A percentile compares a stretch with the other conserved stretches of the same genome.
Conservation (phyloP, 306 rosid species). For the Delonix regia region DNA sequence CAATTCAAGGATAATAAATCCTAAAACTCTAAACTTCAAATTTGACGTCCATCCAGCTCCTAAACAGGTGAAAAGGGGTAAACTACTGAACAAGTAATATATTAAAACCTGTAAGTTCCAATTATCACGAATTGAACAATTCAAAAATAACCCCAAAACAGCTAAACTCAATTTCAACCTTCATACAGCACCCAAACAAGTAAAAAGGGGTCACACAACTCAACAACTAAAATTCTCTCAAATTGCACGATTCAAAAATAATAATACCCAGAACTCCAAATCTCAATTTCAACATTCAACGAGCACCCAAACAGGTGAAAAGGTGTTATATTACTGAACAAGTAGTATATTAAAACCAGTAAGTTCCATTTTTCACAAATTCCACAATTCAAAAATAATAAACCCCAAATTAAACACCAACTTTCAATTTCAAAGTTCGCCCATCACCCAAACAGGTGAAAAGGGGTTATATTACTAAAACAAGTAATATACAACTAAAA, state of each 20-base stretch:
- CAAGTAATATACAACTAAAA: background rate
- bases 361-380: background rate
- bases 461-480: background rate
- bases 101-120: background rate
- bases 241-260: background rate
- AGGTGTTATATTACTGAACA: too few species aligned
- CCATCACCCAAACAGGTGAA: background rate
- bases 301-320: background rate
- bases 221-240: too few species aligned
- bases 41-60: background rate
- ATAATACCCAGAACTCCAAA: background rate
- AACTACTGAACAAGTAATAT: background rate
- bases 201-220: background rate
- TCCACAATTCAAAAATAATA: background rate
- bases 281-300: background rate
- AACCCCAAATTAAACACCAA: constrained; percentile 1
- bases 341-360: background rate
- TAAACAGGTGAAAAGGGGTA: background rate
- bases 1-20: background rate
- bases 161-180: background rate
- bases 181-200: background rate
- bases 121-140: background rate
- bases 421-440: background rate
- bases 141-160: background rate
- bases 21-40: background rate